Evolutionary conservation across 306 rosid genomes (phyloP).

Genomic region (Castanea mollissima): DNA sequence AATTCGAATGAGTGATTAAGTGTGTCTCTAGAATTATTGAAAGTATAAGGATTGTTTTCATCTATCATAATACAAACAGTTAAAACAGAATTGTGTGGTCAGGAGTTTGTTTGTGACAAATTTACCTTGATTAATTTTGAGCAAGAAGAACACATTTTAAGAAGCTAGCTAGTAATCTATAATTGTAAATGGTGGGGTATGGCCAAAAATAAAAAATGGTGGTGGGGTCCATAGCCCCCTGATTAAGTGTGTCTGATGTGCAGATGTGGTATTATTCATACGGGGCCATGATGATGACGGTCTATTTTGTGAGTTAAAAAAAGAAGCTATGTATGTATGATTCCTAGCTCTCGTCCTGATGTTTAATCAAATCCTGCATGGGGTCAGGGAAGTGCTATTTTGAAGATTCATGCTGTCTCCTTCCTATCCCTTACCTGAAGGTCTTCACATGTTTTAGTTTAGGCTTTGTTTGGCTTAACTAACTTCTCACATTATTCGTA

Average conservation of each 20-base stretch:
- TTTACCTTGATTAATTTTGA: neutral
- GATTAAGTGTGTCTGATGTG: slow-evolving; percentile 31
- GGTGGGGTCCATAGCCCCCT: slow-evolving; percentile 29
- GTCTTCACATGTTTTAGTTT: slow-evolving; percentile 42
- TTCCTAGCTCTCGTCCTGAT: slow-evolving; percentile 19
- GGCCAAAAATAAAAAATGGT: slow-evolving; percentile 3
- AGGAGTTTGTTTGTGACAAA: neutral
- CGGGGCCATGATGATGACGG: slow-evolving; percentile 32
- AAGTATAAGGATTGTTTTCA: neutral
- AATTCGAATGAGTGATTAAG: too few relatives aligned
- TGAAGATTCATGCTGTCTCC: slow-evolving; percentile 88
- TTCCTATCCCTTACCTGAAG: slow-evolving; percentile 48
- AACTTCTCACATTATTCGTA: neutral
- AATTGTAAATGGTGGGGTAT: neutral
- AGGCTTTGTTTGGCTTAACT: slow-evolving; percentile 32
- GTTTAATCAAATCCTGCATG: slow-evolving; percentile 47
- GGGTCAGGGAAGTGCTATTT: slow-evolving; percentile 52
- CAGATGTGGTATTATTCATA: slow-evolving; percentile 44
- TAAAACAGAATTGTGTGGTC: neutral
- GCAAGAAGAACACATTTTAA: neutral
- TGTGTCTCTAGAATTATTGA: too few relatives aligned
- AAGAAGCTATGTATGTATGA: slow-evolving; percentile 2
- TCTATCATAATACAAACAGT: neutral
- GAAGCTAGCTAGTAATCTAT: neutral
- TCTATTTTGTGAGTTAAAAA: slow-evolving; percentile 36